Percentiles rank a stretch among this genome's conserved stretches.
Evolutionary conservation across 371 early-diverging fungal species (phyloP).

Genomic region (Synchytrium microbalum): DNA sequence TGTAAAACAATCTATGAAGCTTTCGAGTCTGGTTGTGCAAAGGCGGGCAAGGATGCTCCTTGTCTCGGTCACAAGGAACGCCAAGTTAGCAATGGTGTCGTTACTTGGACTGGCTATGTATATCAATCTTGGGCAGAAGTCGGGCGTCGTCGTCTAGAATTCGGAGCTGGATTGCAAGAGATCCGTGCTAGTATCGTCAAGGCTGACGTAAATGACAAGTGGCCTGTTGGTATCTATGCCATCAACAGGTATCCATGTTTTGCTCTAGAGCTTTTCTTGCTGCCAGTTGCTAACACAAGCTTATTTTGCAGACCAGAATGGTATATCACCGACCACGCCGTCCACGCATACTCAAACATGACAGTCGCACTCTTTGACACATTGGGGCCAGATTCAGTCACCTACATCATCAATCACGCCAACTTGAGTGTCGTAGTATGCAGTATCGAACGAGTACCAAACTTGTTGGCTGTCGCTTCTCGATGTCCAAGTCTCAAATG

Average conservation of each 20-base stretch:
- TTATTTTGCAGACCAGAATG: constrained; percentile 42
- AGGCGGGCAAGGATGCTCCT: constrained; percentile 18
- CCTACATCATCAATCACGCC: constrained; percentile 54
- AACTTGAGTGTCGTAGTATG: constrained; percentile 43
- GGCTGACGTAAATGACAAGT: constrained; percentile 18
- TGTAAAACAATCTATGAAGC: constrained; percentile 31
- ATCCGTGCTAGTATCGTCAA: constrained; percentile 19
- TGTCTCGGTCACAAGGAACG: constrained; percentile 27
- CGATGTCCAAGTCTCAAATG: constrained; percentile 33
- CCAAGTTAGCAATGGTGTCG: constrained; percentile 13
- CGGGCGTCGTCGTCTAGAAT: constrained; percentile 23
- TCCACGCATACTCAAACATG: constrained; percentile 21
- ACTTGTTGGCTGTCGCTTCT: constrained; percentile 25
- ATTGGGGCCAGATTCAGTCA: constrained; percentile 48
- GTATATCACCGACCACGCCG: constrained; percentile 43
- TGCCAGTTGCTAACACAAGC: constrained; percentile 29
- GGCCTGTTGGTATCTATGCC: constrained; percentile 47
- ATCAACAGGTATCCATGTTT: constrained; percentile 9
- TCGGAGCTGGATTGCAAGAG: constrained; percentile 33
- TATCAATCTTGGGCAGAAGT: constrained; percentile 35
- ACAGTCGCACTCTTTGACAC: constrained; percentile 62
- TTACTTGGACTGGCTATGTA: constrained; percentile 23
- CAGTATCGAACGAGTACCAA: constrained; percentile 42
- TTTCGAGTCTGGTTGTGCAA: constrained; percentile 23
- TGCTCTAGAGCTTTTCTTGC: neutral